phyloP scores from a whole-genome alignment of 2,329 filamentous ascomycete genomes.

The Cercospora sp. region DNA sequence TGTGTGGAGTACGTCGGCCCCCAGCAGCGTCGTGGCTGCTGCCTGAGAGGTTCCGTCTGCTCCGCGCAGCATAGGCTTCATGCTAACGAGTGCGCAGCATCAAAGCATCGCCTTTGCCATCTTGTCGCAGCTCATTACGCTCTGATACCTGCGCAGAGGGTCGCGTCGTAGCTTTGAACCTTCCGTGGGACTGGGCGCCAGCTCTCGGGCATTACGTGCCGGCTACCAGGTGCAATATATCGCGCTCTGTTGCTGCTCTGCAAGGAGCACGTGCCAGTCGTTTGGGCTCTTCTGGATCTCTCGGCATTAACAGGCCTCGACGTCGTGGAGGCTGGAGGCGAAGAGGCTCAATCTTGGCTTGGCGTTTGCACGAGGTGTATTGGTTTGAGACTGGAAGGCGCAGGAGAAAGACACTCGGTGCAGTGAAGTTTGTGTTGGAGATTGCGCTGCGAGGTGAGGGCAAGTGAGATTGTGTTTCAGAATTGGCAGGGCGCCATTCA shows the following conservation, averaged over 20 bases:
- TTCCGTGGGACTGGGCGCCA: background rate
- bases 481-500: background rate
- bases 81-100: background rate
- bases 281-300: background rate
- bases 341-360: background rate
- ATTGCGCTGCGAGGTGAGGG: background rate
- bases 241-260: background rate
- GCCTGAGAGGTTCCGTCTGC: background rate
- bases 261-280: background rate
- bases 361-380: background rate
- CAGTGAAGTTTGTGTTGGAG: background rate
- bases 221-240: background rate
- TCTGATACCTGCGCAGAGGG: background rate
- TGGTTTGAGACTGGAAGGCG: background rate
- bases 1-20: background rate
- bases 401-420: background rate
- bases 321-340: background rate
- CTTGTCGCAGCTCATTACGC: background rate
- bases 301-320: background rate
- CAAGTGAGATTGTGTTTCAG: background rate
- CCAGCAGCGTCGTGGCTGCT: background rate
- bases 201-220: background rate
- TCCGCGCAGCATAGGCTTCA: background rate
- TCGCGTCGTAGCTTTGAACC: background rate
- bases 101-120: background rate